These are phyloP conservation scores for Pholiota adiposa DNA, from an alignment of 1,284 basidiomycete genomes.

Conservation along the genomic window DNA sequence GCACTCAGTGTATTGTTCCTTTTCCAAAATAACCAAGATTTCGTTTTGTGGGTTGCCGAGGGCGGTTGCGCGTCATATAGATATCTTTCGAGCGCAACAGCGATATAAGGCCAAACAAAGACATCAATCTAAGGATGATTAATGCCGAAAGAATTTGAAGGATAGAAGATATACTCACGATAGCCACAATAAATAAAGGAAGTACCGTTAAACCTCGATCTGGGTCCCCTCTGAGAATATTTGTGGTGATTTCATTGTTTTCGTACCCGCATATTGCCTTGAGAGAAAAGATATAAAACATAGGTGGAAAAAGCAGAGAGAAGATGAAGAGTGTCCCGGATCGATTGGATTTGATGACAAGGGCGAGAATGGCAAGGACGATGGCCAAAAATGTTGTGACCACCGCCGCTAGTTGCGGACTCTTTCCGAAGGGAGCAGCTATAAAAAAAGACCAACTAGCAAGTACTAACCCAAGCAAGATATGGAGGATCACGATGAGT, in stretches of 20 bases:
- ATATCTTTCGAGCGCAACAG: slow-evolving; percentile 57
- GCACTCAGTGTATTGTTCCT: not conserved
- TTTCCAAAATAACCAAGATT: slow-evolving; percentile 17
- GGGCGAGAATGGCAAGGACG: slow-evolving; percentile 64
- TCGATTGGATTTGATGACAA: slow-evolving; percentile 44
- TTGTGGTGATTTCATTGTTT: slow-evolving; percentile 55
- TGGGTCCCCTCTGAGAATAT: slow-evolving; percentile 61
- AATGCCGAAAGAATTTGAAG: not conserved
- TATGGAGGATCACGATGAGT: slow-evolving; percentile 66
- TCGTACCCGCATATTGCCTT: slow-evolving; percentile 73
- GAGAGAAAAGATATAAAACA: slow-evolving; percentile 73
- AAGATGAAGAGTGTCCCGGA: slow-evolving; percentile 70
- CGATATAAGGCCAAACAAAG: slow-evolving; percentile 73
- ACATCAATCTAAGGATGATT: slow-evolving; percentile 55
- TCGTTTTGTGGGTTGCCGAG: not conserved
- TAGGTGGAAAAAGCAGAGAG: slow-evolving; percentile 61
- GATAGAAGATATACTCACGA: slow-evolving; percentile 46
- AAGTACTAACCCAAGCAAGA: slow-evolving; percentile 72
- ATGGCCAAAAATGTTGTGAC: slow-evolving; percentile 69
- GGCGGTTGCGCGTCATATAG: slow-evolving; percentile 57
- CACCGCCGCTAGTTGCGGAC: slow-evolving; percentile 75
- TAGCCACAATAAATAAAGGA: slow-evolving; percentile 63
- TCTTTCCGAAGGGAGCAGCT: slow-evolving; percentile 70
- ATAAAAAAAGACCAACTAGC: slow-evolving; percentile 76
- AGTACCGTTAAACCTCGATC: slow-evolving; percentile 61